Evolutionary conservation across 306 rosid species (phyloP).

Genomic region (Lathyrus aphaca): DNA sequence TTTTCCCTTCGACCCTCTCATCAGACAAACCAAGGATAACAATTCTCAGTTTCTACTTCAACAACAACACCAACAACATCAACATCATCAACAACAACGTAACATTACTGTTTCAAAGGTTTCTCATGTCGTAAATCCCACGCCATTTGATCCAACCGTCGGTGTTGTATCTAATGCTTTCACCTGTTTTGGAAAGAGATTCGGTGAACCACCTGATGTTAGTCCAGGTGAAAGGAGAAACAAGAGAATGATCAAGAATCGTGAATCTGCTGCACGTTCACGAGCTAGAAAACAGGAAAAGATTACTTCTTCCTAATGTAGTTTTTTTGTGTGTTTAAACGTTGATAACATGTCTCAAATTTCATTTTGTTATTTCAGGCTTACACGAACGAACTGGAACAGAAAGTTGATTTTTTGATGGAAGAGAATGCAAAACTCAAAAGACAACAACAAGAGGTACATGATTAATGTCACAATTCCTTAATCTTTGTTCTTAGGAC

Average conservation of each 20-base stretch:
- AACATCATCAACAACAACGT: background rate
- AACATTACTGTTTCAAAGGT: background rate
- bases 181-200: constrained; percentile 47
- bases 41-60: background rate
- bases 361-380: constrained; percentile 57
- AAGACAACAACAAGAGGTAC: constrained; percentile 68
- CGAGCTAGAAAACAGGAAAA: constrained; percentile 91
- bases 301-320: background rate
- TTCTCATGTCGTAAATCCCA: background rate
- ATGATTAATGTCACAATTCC: background rate
- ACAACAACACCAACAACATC: background rate
- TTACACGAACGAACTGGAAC: constrained; percentile 77
- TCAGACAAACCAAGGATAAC: background rate
- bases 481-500: background rate
- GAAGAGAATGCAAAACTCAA: constrained; percentile 74
- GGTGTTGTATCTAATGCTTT: constrained; percentile 10
- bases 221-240: constrained; percentile 47
- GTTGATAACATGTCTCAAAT: no score
- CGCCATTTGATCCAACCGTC: constrained; percentile 9
- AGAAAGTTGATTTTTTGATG: constrained; percentile 51
- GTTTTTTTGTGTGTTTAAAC: no score
- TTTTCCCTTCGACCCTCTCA: constrained; percentile 40
- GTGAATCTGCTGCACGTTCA: constrained; percentile 95
- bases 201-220: constrained; percentile 39
- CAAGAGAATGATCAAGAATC: constrained; percentile 88